Conservation (phyloP, 345 rosid genomes). For the Salix caprea region DNA sequence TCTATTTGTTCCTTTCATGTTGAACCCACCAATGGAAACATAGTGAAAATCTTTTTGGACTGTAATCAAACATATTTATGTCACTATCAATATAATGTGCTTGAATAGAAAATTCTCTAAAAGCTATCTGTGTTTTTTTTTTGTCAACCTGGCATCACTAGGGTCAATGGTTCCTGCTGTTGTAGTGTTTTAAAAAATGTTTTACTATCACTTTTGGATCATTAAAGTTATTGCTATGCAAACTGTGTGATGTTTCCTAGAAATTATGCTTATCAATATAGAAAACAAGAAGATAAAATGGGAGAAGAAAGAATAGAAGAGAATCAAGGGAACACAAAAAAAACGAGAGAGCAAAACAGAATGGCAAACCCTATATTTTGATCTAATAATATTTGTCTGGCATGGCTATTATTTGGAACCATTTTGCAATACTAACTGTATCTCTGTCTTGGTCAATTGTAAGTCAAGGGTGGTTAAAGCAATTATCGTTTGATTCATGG, state of each 20-base stretch:
- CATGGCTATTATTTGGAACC: not conserved
- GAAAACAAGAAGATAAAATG: not conserved
- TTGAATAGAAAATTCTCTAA: not conserved
- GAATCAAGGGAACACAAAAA: not conserved
- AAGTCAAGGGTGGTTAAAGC: not conserved
- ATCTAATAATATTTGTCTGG: not conserved
- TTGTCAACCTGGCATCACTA: not conserved
- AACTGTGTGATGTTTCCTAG: not conserved
- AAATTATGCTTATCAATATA: not conserved
- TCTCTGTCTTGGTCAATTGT: not conserved
- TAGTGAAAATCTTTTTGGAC: no score
- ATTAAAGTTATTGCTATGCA: not conserved
- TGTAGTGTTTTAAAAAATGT: not conserved
- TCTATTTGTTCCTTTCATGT: no score
- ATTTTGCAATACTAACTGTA: not conserved
- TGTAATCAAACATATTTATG: no score
- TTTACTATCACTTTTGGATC: not conserved
- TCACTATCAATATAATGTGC: no score
- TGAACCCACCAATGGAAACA: no score
- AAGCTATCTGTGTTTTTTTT: not conserved
- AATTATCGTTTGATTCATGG: not conserved
- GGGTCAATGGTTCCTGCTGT: not conserved
- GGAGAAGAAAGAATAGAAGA: not conserved
- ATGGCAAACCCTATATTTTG: not conserved
- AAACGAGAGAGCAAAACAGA: not conserved